Percentiles rank a stretch among this genome's conserved stretches.
Evolutionary conservation across 768 basidiomycete genomes (phyloP).

Genomic region (Tricholomella constricta): DNA sequence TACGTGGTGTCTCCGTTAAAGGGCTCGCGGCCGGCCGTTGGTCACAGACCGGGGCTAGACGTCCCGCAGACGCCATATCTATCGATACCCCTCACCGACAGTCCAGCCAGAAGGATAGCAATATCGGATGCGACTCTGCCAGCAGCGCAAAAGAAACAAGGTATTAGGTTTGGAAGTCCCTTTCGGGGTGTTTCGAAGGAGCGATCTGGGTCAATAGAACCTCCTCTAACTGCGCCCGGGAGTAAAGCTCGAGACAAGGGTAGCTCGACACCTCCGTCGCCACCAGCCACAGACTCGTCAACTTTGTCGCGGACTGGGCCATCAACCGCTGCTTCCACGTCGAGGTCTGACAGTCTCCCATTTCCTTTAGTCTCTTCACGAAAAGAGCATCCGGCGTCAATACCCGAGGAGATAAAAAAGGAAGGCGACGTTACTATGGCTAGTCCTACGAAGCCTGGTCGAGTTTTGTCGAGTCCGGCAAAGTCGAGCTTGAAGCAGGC

Average conservation of each 20-base stretch:
- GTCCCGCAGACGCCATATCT: constrained; percentile 26
- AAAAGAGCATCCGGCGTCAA: constrained; percentile 21
- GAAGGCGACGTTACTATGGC: constrained; percentile 1
- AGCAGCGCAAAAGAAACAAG: constrained; percentile 31
- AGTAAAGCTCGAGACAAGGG: constrained; percentile 8
- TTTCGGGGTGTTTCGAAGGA: constrained; percentile 22
- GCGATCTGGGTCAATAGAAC: constrained; percentile 35
- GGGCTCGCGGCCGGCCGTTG: constrained; percentile 33
- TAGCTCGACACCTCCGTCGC: constrained; percentile 15
- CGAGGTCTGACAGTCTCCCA: constrained; percentile 27
- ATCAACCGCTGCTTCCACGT: constrained; percentile 1
- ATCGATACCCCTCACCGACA: constrained; percentile 33
- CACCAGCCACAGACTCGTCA: constrained; percentile 6
- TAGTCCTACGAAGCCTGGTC: constrained; percentile 21
- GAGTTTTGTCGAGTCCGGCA: constrained; percentile 27
- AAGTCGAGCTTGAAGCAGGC: constrained; percentile 54
- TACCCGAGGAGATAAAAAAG: constrained; percentile 33
- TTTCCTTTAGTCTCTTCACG: constrained; percentile 33
- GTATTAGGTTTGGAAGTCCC: constrained; percentile 29
- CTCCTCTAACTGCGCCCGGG: constrained; percentile 13
- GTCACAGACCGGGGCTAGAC: constrained; percentile 12
- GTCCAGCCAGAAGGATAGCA: constrained; percentile 45
- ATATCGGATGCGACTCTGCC: constrained; percentile 35
- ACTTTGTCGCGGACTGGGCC: neutral
- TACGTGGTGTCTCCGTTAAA: constrained; percentile 54